phyloP scores from a whole-genome alignment of 805 yeast species.

The Scheffersomyces stipitis region DNA sequence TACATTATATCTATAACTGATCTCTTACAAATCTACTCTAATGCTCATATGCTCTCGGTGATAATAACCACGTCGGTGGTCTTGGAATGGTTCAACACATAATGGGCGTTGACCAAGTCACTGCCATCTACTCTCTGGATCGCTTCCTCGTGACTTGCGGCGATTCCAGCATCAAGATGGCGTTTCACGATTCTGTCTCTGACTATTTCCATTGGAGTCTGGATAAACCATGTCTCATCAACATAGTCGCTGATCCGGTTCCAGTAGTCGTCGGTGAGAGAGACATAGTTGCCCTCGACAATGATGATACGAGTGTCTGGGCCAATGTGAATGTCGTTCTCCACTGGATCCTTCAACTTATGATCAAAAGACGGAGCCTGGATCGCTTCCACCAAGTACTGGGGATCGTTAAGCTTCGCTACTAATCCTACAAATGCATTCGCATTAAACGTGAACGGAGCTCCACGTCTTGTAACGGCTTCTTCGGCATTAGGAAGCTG shows the following conservation, averaged over 20 bases:
- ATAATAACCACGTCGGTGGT: constrained; percentile 6
- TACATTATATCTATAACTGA: too few species aligned
- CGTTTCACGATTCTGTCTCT: constrained; percentile 18
- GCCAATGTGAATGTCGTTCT: constrained; percentile 17
- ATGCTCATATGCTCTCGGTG: too few species aligned
- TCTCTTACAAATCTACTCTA: too few species aligned
- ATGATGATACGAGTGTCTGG: constrained; percentile 18
- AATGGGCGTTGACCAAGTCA: constrained; percentile 65
- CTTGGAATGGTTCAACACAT: constrained; percentile 17
- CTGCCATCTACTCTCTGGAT: constrained; percentile 48
- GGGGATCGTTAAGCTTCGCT: constrained; percentile 1
- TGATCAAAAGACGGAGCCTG: constrained; percentile 29
- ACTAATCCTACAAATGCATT: constrained; percentile 10
- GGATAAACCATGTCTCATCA: constrained; percentile 22
- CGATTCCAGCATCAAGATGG: constrained; percentile 24
- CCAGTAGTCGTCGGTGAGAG: constrained; percentile 22
- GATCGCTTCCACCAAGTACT: constrained; percentile 29
- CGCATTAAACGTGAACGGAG: constrained; percentile 84
- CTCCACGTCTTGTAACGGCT: constrained; percentile 72
- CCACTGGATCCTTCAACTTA: constrained; percentile 23
- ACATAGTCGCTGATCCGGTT: constrained; percentile 12
- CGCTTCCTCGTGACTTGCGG: constrained; percentile 46
- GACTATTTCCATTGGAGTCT: constrained; percentile 12
- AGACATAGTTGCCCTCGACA: constrained; percentile 27
- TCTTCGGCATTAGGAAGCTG: constrained; percentile 51